Evolutionary conservation across 129 eudicot genomes (phyloP), one percentile per base, ranked within the genome.

Genomic region (Chrysanthemum seticuspe): DNA sequence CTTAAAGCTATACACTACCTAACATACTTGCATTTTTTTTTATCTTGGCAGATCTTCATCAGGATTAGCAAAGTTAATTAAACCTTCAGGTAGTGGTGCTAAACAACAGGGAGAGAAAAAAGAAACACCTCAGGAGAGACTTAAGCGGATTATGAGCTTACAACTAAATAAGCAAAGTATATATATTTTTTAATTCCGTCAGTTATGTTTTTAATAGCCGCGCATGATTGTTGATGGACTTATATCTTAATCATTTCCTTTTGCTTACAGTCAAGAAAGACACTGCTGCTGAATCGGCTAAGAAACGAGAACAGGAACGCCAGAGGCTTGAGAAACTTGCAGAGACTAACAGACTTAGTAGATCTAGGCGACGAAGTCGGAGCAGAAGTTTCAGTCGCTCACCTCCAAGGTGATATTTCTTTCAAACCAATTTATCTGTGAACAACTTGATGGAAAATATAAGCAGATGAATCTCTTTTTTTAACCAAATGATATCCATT

Each of bases 81-180:
- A 94, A 82, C 81, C 91, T 55, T 82, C 96, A 45, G 81, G 86
- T 72, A 82, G 93, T 58, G 90, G 85, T 25, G 78, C 90, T 67
- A 91, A 86, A 76, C 96, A 67, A 69, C 89, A 57, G 75, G 92
- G 77, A 49, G 98, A 94, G 88, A 90, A 90, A 87, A 94, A 94
- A 83, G 98, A 90, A 86, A 94, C 98, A 15, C 97, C 98, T 65
- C 98, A 94, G 75, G 98, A 94, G 75, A 88, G 98, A 44, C 90
- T 94, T 58, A 94, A 94, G 82, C 81, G 98, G 85, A 94, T 94
- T 65, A 94, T 94, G 98, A 86, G 91, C 93, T 86, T 82, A 73
- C 98, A 94, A 73, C 87, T 94, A 58, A 90, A 90, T 76, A 87
- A 94, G 78, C 98, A 94, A 79, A 90, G 98, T 94, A 86, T 62